Percentiles rank a stretch among this genome's conserved stretches.
Evolutionary conservation across 805 yeast species (phyloP).

Genomic region (Soucietia sequanensis): DNA sequence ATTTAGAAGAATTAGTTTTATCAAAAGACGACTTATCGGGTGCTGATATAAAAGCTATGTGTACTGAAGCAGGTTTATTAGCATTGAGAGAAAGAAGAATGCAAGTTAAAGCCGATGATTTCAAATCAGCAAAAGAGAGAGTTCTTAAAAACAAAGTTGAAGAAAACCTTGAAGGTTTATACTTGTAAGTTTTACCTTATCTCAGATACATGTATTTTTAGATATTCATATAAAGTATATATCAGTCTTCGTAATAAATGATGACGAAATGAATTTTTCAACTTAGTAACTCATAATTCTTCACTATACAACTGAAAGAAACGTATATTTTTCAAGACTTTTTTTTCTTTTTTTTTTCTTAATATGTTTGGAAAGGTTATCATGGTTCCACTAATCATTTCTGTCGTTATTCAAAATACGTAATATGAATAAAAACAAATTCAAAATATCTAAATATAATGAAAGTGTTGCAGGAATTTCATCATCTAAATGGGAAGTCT

Average conservation of each 20-base stretch:
- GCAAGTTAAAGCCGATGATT: constrained; percentile 95
- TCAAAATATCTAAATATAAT: constrained; percentile 78
- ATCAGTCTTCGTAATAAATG: no score
- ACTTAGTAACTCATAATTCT: no score
- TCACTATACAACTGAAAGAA: no score
- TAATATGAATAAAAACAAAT: constrained; percentile 74
- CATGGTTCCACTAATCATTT: no score
- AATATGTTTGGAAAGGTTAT: no score
- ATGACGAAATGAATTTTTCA: no score
- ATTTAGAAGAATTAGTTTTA: constrained; percentile 82
- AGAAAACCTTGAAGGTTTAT: constrained; percentile 92
- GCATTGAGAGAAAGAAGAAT: constrained; percentile 96
- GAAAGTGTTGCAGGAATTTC: constrained; percentile 79
- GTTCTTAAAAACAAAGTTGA: constrained; percentile 95
- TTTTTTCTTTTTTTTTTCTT: no score
- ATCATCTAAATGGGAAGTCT: constrained; percentile 75
- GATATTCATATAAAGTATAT: no score
- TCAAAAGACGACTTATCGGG: constrained; percentile 94
- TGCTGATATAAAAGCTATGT: constrained; percentile 96
- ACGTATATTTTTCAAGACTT: no score
- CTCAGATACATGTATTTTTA: no score
- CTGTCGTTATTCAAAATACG: constrained; percentile 53
- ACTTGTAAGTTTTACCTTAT: no score
- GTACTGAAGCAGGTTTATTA: constrained; percentile 95
- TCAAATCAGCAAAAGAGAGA: constrained; percentile 89